Conservation (phyloP, 2,329 filamentous ascomycete genomes). For the Diaporthe aspalathi region DNA sequence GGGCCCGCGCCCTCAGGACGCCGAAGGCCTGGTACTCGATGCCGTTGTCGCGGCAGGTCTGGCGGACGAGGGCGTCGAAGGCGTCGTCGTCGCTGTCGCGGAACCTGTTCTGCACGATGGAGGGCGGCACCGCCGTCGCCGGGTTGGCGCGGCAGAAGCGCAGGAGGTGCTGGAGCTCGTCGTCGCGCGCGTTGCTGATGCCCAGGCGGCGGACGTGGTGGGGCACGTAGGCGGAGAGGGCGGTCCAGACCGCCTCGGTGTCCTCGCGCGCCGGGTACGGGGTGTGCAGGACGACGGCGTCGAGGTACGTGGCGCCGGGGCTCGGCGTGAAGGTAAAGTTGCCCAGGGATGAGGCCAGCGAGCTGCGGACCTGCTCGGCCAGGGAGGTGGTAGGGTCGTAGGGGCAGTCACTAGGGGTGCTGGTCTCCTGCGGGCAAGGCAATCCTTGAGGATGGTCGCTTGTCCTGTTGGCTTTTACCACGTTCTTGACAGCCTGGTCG, state of each 20-base stretch:
- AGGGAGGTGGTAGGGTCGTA: constrained; percentile 71
- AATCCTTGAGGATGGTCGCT: background rate
- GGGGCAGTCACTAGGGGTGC: constrained; percentile 66
- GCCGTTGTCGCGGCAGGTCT: constrained; percentile 55
- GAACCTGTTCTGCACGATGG: constrained; percentile 81
- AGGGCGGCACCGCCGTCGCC: constrained; percentile 54
- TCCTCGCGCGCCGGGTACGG: constrained; percentile 55
- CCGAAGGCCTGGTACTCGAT: constrained; percentile 67
- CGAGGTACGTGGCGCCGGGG: constrained; percentile 61
- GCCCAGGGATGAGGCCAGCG: constrained; percentile 73
- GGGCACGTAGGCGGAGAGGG: constrained; percentile 75
- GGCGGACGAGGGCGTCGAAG: constrained; percentile 71
- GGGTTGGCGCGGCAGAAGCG: constrained; percentile 55
- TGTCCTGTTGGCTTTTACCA: background rate
- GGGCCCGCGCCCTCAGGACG: constrained; percentile 59
- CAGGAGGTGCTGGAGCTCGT: constrained; percentile 65
- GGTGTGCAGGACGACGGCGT: constrained; percentile 82
- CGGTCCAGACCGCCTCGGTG: constrained; percentile 73
- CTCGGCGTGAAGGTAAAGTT: constrained; percentile 64
- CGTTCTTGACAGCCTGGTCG: constrained; percentile 61
- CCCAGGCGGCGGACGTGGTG: constrained; percentile 73
- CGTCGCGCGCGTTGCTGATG: constrained; percentile 78
- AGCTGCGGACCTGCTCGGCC: constrained; percentile 73
- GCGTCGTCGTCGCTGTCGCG: constrained; percentile 56
- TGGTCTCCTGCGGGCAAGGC: background rate